Evolutionary conservation across 805 yeast genomes (phyloP).

Genomic region (Spathaspora girioi): DNA sequence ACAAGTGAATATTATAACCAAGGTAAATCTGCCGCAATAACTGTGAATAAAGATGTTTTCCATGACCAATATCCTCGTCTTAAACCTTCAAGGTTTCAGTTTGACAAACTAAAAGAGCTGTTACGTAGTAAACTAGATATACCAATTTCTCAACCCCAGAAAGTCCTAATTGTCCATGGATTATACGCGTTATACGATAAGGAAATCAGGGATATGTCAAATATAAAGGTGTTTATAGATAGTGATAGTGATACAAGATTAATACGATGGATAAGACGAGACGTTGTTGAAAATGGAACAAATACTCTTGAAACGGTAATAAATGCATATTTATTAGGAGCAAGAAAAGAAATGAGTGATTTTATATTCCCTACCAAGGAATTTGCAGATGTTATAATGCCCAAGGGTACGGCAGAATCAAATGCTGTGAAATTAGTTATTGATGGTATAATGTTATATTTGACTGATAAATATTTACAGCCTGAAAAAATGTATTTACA

Average conservation of each 20-base stretch:
- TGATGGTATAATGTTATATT: constrained; percentile 54
- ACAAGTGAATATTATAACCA: constrained; percentile 17
- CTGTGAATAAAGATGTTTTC: constrained; percentile 18
- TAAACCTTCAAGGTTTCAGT: constrained; percentile 44
- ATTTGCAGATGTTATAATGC: constrained; percentile 70
- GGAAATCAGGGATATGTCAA: constrained; percentile 50
- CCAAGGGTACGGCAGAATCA: constrained; percentile 57
- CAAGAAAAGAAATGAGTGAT: constrained; percentile 65
- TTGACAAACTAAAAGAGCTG: constrained; percentile 20
- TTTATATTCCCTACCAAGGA: constrained; percentile 68
- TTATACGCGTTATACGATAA: constrained; percentile 72
- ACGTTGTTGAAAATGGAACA: constrained; percentile 20
- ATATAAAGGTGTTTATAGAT: constrained; percentile 71
- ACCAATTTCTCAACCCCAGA: constrained; percentile 20
- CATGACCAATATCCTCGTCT: constrained; percentile 15
- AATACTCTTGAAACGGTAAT: constrained; percentile 34
- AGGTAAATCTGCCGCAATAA: constrained; percentile 24
- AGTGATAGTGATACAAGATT: constrained; percentile 82
- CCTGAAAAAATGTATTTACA: constrained; percentile 12
- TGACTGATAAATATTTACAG: constrained; percentile 11
- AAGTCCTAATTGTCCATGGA: constrained; percentile 58
- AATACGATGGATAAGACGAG: constrained; percentile 67
- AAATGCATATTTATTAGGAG: constrained; percentile 47
- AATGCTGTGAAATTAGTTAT: constrained; percentile 59
- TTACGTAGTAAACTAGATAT: constrained; percentile 9